A percentile compares a stretch with the other conserved stretches of the same genome.
Conservation (phyloP, 768 basidiomycete genomes). For the Suillus luteus region DNA sequence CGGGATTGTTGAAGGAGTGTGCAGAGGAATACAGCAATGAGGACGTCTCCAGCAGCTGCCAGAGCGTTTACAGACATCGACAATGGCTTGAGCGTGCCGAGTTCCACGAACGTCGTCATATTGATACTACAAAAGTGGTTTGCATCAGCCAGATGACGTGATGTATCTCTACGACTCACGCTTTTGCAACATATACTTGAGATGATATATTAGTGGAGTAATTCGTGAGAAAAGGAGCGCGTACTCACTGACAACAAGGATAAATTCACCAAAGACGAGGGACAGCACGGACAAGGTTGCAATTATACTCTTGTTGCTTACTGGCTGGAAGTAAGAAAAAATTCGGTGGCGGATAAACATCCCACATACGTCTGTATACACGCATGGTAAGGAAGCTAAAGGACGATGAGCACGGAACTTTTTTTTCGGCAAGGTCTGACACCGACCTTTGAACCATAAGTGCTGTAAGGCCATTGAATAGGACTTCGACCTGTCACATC, state of each 20-base stretch:
- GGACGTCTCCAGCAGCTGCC: slow-evolving; percentile 47
- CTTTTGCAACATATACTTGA: slow-evolving; percentile 37
- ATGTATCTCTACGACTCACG: slow-evolving; percentile 31
- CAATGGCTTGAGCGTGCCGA: slow-evolving; percentile 49
- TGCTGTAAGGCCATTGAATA: slow-evolving; percentile 52
- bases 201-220: slow-evolving; percentile 11
- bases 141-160: slow-evolving; percentile 10
- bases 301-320: slow-evolving; percentile 48
- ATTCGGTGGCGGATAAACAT: not conserved
- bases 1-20: slow-evolving; percentile 47
- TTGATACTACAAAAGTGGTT: slow-evolving; percentile 35
- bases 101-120: slow-evolving; percentile 42
- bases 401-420: not conserved
- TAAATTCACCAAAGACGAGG: slow-evolving; percentile 44
- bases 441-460: slow-evolving; percentile 46
- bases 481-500: slow-evolving; percentile 42
- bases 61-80: slow-evolving; percentile 54
- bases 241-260: slow-evolving; percentile 18
- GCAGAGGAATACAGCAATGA: slow-evolving; percentile 52
- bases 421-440: not conserved
- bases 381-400: slow-evolving; percentile 51
- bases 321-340: slow-evolving; percentile 30
- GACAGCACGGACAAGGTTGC: slow-evolving; percentile 35
- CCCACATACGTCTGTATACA: slow-evolving; percentile 46
- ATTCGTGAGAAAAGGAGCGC: not conserved